These are phyloP conservation scores for Mucor lusitanicus DNA, from an alignment of 371 early-diverging fungal species.

Conservation along the genomic window DNA sequence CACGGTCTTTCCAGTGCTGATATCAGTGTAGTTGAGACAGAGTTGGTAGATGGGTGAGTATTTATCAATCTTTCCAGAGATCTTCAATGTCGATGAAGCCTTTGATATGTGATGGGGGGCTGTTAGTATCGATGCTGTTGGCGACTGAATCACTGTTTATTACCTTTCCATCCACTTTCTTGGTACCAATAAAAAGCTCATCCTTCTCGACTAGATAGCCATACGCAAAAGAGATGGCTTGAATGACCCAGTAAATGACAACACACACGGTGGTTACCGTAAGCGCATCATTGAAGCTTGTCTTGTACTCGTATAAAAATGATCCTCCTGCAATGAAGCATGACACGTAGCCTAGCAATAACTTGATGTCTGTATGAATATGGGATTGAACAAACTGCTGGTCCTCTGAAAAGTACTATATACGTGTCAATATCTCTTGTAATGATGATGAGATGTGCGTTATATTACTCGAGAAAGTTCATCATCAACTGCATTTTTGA, in stretches of 20 bases:
- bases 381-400: slow-evolving; percentile 30
- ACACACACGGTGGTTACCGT: slow-evolving; percentile 32
- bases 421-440: not conserved
- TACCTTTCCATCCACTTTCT: slow-evolving; percentile 31
- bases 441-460: not conserved
- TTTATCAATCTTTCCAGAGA: slow-evolving; percentile 26
- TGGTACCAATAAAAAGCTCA: slow-evolving; percentile 40
- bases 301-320: slow-evolving; percentile 42
- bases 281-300: slow-evolving; percentile 37
- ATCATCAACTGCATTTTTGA: slow-evolving; percentile 49
- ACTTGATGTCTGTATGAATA: slow-evolving; percentile 42
- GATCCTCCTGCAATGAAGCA: slow-evolving; percentile 41
- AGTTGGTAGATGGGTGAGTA: slow-evolving; percentile 33
- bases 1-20: slow-evolving; percentile 10
- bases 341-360: slow-evolving; percentile 43
- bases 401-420: slow-evolving; percentile 28
- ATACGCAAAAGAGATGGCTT: slow-evolving; percentile 26
- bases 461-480: slow-evolving; percentile 40
- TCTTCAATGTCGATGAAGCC: slow-evolving; percentile 21
- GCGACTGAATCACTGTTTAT: not conserved
- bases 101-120: not conserved
- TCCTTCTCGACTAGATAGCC: slow-evolving; percentile 33
- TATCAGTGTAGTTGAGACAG: slow-evolving; percentile 21
- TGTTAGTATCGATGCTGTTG: too few relatives aligned
- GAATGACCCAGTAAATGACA: slow-evolving; percentile 36